These are phyloP conservation scores for Cyberlindnera xishuangbannaensis DNA, from an alignment of 805 yeast species.

Conservation along the genomic window DNA sequence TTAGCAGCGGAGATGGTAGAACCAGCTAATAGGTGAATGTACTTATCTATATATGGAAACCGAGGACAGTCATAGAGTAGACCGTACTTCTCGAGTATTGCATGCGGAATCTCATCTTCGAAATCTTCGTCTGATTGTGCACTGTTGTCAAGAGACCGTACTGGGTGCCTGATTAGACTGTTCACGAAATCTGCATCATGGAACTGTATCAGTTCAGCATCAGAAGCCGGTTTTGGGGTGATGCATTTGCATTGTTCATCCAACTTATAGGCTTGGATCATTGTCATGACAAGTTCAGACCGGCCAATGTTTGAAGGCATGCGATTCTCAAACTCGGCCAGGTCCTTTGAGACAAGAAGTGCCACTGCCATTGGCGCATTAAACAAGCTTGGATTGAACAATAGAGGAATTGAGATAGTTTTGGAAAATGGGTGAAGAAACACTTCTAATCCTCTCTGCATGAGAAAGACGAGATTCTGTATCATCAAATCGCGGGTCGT, in stretches of 20 bases:
- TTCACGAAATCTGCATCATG: constrained; percentile 43
- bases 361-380: constrained; percentile 5
- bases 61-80: constrained; percentile 58
- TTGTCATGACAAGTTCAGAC: constrained; percentile 37
- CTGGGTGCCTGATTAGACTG: constrained; percentile 28
- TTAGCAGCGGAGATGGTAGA: constrained; percentile 48
- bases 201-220: constrained; percentile 38
- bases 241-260: constrained; percentile 24
- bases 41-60: constrained; percentile 47
- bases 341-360: constrained; percentile 6
- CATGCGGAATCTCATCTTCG: constrained; percentile 7
- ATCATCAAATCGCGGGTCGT: too few relatives aligned
- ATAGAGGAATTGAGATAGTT: too few relatives aligned
- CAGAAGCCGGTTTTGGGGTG: constrained; percentile 25
- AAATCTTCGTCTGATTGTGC: constrained; percentile 1
- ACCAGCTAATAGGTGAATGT: constrained; percentile 47
- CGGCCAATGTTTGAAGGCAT: constrained; percentile 51
- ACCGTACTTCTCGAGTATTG: constrained; percentile 39
- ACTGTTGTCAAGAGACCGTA: too few relatives aligned
- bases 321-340: constrained; percentile 27
- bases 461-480: too few relatives aligned
- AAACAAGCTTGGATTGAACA: too few relatives aligned
- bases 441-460: too few relatives aligned
- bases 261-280: constrained; percentile 38
- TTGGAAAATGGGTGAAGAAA: too few relatives aligned